Conservation (phyloP, 208 protist genomes). For the Crithidia mellificae region DNA sequence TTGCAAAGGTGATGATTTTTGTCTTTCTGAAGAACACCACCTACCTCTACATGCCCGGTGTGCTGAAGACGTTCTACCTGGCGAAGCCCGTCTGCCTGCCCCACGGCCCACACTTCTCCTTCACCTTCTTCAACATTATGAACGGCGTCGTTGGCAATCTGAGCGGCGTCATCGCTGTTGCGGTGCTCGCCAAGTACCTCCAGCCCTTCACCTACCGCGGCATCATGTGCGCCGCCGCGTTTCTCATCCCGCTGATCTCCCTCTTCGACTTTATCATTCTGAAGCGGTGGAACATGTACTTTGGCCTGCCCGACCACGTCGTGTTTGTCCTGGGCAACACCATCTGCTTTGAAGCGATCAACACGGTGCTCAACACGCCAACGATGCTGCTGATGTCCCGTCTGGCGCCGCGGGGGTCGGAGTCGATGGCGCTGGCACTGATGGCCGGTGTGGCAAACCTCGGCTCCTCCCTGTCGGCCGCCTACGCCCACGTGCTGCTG, state of each 20-base stretch:
- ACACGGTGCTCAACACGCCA: conserved; percentile 78
- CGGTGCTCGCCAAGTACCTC: conserved; percentile 55
- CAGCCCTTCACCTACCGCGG: conserved; percentile 52
- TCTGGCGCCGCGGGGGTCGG: conserved; percentile 80
- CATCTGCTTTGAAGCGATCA: conserved; percentile 62
- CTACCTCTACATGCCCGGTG: conserved; percentile 59
- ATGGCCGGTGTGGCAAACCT: conserved; percentile 75
- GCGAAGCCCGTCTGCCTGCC: conserved; percentile 49
- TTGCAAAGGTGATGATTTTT: conserved; percentile 43
- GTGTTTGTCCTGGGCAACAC: conserved; percentile 76
- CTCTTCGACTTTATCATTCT: conserved; percentile 76
- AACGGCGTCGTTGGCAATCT: conserved; percentile 47
- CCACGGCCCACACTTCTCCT: conserved; percentile 64
- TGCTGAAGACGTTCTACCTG: conserved; percentile 66
- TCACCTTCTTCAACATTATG: conserved; percentile 68
- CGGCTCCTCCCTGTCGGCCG: conserved; percentile 41
- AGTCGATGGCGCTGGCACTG: conserved; percentile 78
- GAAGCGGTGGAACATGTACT: conserved; percentile 66
- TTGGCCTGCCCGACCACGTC: conserved; percentile 57
- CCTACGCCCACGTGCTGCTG: conserved; percentile 57
- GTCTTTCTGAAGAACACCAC: conserved; percentile 35
- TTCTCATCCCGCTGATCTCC: conserved; percentile 51
- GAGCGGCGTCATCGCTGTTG: conserved; percentile 45
- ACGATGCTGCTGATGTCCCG: conserved; percentile 74
- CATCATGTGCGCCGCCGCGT: conserved; percentile 55